Evolutionary conservation across 306 rosid genomes (phyloP).

Genomic region (Quillaja saponaria): DNA sequence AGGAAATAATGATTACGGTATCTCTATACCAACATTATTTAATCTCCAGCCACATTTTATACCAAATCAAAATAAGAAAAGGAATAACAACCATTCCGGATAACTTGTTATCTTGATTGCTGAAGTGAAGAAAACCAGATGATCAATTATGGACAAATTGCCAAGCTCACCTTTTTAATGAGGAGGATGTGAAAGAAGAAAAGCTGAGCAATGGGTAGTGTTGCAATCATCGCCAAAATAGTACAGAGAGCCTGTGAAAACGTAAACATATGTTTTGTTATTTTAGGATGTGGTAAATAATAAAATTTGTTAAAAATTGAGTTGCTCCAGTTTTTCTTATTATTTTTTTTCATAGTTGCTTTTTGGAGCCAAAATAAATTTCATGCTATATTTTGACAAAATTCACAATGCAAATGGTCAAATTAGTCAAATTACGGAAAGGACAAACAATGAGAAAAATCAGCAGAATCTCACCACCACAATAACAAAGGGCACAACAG

Average conservation of each 20-base stretch:
- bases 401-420: neutral
- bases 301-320: conserved; percentile 12
- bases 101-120: neutral
- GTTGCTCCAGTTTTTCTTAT: too few relatives aligned
- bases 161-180: conserved; percentile 69
- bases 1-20: neutral
- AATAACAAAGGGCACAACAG: conserved; percentile 73
- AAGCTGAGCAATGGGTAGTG: conserved; percentile 90
- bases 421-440: conserved; percentile 5
- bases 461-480: conserved; percentile 72
- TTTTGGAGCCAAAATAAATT: neutral
- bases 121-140: neutral
- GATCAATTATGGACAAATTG: neutral
- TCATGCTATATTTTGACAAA: neutral
- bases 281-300: conserved; percentile 1
- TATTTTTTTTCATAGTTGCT: too few relatives aligned
- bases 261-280: conserved; percentile 8
- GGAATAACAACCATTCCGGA: conserved; percentile 1
- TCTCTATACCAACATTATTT: neutral
- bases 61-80: conserved; percentile 7
- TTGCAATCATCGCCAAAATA: conserved; percentile 89
- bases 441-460: conserved; percentile 4
- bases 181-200: conserved; percentile 97
- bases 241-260: conserved; percentile 77
- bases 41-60: conserved; percentile 1